Evolutionary conservation across 2,329 filamentous ascomycete genomes (phyloP).

Genomic region (Annulohypoxylon truncatum): DNA sequence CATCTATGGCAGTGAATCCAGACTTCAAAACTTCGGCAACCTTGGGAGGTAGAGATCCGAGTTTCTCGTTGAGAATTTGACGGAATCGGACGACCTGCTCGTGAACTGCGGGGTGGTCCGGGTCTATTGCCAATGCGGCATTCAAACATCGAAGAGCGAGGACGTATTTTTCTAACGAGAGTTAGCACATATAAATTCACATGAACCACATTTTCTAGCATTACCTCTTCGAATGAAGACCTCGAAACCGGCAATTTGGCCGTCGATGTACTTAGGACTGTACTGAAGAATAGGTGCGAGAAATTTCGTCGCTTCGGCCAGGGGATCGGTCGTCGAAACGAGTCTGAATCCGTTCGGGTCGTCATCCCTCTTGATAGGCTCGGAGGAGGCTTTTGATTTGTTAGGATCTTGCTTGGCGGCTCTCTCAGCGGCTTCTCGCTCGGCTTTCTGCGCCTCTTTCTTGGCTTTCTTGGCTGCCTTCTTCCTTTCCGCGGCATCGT

Average conservation of each 20-base stretch:
- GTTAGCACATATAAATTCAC: conserved; percentile 12
- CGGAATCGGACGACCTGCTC: conserved; percentile 79
- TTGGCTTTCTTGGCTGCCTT: conserved; percentile 92
- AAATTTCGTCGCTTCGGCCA: conserved; percentile 90
- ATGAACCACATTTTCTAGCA: conserved; percentile 48
- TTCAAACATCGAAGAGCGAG: conserved; percentile 88
- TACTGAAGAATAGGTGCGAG: conserved; percentile 83
- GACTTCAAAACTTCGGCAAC: conserved; percentile 76
- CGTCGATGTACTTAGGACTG: conserved; percentile 82
- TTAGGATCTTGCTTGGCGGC: conserved; percentile 85
- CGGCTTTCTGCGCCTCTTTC: conserved; percentile 79
- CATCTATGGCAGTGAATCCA: conserved; percentile 71
- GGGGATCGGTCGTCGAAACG: conserved; percentile 81
- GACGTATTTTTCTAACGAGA: conserved; percentile 78
- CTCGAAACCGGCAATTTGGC: conserved; percentile 88
- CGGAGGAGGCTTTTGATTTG: conserved; percentile 74
- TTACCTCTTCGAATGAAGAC: conserved; percentile 86
- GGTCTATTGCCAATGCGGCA: conserved; percentile 75
- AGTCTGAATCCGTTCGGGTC: conserved; percentile 88
- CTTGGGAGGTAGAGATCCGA: conserved; percentile 71
- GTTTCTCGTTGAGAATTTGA: conserved; percentile 66
- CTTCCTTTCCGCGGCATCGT: conserved; percentile 77
- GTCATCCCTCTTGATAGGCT: conserved; percentile 86
- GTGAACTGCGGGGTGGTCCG: conserved; percentile 77
- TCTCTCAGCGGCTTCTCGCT: conserved; percentile 83